Base-by-base conservation (phyloP, 2,329 filamentous ascomycete genomes). In the Penicillium glabrum region DNA sequence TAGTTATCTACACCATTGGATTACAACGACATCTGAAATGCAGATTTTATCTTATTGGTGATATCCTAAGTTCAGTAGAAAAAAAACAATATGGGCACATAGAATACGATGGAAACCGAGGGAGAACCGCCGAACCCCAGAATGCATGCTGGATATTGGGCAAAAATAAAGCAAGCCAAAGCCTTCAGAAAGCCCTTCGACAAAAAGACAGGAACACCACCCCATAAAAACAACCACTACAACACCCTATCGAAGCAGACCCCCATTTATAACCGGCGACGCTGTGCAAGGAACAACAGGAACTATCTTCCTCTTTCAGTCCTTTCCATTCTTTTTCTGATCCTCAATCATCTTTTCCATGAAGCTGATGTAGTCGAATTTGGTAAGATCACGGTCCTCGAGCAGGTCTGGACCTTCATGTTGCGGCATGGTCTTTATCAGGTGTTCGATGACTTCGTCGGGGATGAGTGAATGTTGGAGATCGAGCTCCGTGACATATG, bases 401-500 rank as follows among this genome's bases (percentile, higher is more conserved):
- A 91, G 86, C 75, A 93, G 83, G 74, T 97, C 93, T 2, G 92
- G 91, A 0, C 93, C 95, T 50, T 82, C 85, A 73, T 97, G 93
- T 51, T 79, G 72, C 0, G 95, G 95, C 83, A 99, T 96, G 51
- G 91, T 90, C 68, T 90, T 84, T 51, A 95, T 82, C 47, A 99
- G 82, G 74, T 96, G 90, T 61, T 97, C 93, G 69, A 99, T 97
- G 62, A 99, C 89, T 71, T 98, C 93, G 71, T 99, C 95, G 0
- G 95, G 95, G 37, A 99, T 96, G 39, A 99, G 84, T 43, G 89
- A 95, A 76, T 99, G 95, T 58, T 93, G 86, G 56, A 99, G 84
- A 74, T 99, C 95, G 80, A 99, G 89, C 78, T 99, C 95, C 5
- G 95, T 99, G 41, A 99, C 95, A 74, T 99, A 99, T 11, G 93